Conservation (phyloP, 2,329 filamentous ascomycete species). For the Aspergillus felis region DNA sequence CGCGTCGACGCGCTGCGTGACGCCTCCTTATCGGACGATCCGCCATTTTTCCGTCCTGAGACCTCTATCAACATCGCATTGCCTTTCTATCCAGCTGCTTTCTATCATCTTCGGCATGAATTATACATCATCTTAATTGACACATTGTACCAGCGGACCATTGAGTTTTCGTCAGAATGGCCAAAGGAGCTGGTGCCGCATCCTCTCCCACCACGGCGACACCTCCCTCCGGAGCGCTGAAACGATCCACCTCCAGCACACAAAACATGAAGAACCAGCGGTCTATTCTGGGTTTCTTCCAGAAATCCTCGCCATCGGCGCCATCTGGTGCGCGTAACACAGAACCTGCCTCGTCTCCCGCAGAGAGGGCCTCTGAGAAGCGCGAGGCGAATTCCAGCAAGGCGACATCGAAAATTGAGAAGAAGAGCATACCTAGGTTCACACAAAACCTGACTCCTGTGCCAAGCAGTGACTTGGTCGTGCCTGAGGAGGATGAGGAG, state of each 20-base stretch:
- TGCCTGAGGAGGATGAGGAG: constrained; percentile 62
- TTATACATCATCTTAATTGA: background rate
- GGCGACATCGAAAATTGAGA: constrained; percentile 44
- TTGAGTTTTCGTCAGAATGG: constrained; percentile 26
- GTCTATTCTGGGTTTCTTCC: constrained; percentile 77
- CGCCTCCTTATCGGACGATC: constrained; percentile 19
- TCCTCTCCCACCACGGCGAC: constrained; percentile 35
- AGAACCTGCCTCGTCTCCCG: constrained; percentile 36
- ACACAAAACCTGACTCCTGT: constrained; percentile 62
- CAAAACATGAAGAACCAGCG: constrained; percentile 58
- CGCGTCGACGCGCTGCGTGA: constrained; percentile 35
- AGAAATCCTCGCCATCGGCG: constrained; percentile 53
- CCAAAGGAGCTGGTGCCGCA: constrained; percentile 32
- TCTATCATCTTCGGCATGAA: background rate
- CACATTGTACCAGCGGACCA: background rate
- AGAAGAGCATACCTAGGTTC: constrained; percentile 36
- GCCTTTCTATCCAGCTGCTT: background rate
- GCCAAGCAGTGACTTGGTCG: constrained; percentile 73
- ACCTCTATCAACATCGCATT: background rate
- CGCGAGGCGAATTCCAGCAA: constrained; percentile 26
- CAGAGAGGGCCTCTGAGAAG: constrained; percentile 30
- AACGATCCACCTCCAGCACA: constrained; percentile 38
- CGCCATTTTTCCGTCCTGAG: constrained; percentile 6
- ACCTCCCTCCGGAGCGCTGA: constrained; percentile 33
- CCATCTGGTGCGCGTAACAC: constrained; percentile 25